Percentiles rank a stretch among this genome's conserved stretches.
Conservation (phyloP, 78 protist genomes). For the Ministeria vibrans region DNA sequence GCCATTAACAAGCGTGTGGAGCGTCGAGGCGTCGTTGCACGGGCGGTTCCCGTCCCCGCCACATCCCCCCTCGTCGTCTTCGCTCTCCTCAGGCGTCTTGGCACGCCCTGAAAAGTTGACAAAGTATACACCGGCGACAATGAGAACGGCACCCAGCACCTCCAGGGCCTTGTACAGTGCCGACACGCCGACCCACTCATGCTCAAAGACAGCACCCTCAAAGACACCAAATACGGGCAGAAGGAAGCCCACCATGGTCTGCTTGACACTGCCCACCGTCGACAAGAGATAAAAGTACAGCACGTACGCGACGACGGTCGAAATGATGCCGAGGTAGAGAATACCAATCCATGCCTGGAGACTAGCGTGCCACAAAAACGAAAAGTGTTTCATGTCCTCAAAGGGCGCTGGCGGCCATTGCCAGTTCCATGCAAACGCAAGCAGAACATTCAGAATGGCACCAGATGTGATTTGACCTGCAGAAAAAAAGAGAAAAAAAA, state of each 20-base stretch:
- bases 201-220: not conserved
- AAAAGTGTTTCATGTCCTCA: not conserved
- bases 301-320: constrained; percentile 1
- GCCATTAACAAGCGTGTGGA: too few species aligned
- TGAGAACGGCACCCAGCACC: not conserved
- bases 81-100: too few species aligned
- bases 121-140: not conserved
- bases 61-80: too few species aligned
- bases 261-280: constrained; percentile 13
- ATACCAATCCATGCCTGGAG: not conserved
- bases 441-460: not conserved
- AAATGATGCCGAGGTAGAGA: constrained; percentile 18
- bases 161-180: not conserved
- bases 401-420: not conserved
- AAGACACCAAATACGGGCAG: constrained; percentile 20
- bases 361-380: not conserved
- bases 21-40: too few species aligned
- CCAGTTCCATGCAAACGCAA: not conserved
- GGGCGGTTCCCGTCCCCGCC: too few species aligned
- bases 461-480: constrained; percentile 5
- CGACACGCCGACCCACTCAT: constrained; percentile 13
- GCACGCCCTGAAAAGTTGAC: not conserved
- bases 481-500: too few species aligned
- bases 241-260: constrained; percentile 18
- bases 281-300: constrained; percentile 15